Evolutionary conservation across 2,329 filamentous ascomycete genomes (phyloP).

Genomic region (Dichotomopilus funicola): DNA sequence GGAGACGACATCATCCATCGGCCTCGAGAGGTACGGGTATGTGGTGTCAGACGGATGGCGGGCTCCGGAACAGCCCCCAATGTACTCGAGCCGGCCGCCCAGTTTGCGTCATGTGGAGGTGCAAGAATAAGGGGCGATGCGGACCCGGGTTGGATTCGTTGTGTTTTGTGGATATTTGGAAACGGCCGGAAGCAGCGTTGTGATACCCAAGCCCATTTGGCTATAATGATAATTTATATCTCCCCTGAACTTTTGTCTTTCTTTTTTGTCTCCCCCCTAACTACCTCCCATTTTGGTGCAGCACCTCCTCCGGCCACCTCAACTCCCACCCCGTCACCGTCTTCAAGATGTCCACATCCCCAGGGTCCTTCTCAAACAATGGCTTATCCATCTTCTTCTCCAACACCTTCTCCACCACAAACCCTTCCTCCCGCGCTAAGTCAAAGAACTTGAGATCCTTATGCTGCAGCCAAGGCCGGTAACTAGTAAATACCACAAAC

Average conservation of each 20-base stretch:
- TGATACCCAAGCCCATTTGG: slow-evolving; percentile 6
- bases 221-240: slow-evolving; percentile 4
- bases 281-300: slow-evolving; percentile 16
- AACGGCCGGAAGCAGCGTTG: neutral
- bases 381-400: slow-evolving; percentile 78
- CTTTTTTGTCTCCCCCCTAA: neutral
- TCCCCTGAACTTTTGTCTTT: neutral
- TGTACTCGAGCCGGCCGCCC: slow-evolving; percentile 22
- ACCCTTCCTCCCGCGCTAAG: slow-evolving; percentile 61
- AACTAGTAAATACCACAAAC: slow-evolving; percentile 89
- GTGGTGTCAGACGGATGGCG: slow-evolving; percentile 24
- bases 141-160: neutral
- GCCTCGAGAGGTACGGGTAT: slow-evolving; percentile 17
- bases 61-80: slow-evolving; percentile 15
- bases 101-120: slow-evolving; percentile 16
- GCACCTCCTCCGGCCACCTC: slow-evolving; percentile 50
- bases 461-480: slow-evolving; percentile 81
- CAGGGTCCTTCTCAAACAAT: slow-evolving; percentile 83
- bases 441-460: slow-evolving; percentile 87
- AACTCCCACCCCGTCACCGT: slow-evolving; percentile 77
- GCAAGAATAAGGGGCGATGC: neutral
- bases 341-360: slow-evolving; percentile 72
- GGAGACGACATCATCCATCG: slow-evolving; percentile 21
- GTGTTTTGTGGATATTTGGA: neutral
- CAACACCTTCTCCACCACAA: slow-evolving; percentile 70